Conservation (phyloP, 2,329 filamentous ascomycete species). For the Ampelomyces quisqualis region DNA sequence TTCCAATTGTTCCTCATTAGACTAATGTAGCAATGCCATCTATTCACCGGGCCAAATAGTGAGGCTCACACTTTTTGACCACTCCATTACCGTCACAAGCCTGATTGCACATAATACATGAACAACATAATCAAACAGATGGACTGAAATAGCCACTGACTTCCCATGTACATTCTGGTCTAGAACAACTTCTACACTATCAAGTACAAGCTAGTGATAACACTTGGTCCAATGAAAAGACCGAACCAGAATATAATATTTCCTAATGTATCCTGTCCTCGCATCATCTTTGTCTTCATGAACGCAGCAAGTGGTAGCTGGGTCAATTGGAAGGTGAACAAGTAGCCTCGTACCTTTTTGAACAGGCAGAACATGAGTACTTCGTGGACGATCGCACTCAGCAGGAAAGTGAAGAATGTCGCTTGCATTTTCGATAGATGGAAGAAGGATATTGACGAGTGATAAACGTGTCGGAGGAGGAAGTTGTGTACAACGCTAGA, state of each 20-base stretch:
- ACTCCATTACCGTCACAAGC: too few species aligned
- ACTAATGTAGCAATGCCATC: not conserved
- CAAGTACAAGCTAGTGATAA: slow-evolving; percentile 57
- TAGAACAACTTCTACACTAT: slow-evolving; percentile 40
- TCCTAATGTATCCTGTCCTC: slow-evolving; percentile 62
- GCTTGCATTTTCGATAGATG: slow-evolving; percentile 69
- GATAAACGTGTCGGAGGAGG: slow-evolving; percentile 75
- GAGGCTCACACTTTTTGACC: too few species aligned
- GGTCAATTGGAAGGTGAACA: slow-evolving; percentile 71
- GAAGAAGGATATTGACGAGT: slow-evolving; percentile 72
- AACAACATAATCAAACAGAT: too few species aligned
- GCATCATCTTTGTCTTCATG: slow-evolving; percentile 66
- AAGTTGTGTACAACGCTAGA: slow-evolving; percentile 82
- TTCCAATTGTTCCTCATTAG: too few species aligned
- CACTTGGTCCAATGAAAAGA: slow-evolving; percentile 72
- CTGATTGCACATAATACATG: too few species aligned
- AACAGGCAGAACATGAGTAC: slow-evolving; percentile 80
- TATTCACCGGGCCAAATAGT: too few species aligned
- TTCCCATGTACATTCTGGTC: not conserved
- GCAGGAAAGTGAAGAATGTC: slow-evolving; percentile 72
- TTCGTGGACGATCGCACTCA: slow-evolving; percentile 71
- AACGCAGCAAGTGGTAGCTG: slow-evolving; percentile 71
- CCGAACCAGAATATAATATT: slow-evolving; percentile 79
- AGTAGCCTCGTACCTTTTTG: slow-evolving; percentile 72
- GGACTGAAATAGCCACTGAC: too few species aligned